phyloP scores from a whole-genome alignment of 2,329 filamentous ascomycete genomes.

The Arthroderma sp. region DNA sequence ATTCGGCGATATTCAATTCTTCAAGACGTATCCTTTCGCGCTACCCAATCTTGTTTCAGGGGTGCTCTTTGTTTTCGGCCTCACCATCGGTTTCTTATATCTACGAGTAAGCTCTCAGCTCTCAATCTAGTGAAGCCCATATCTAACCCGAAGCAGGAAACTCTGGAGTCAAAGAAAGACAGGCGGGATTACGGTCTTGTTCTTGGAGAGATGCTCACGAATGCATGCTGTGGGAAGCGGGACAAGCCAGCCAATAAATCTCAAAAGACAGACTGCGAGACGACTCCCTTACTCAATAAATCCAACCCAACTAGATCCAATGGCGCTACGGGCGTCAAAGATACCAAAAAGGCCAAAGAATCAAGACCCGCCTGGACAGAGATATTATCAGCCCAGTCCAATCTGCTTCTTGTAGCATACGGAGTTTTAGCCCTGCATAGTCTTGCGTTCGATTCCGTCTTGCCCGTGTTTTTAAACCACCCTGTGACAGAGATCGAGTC shows the following conservation, averaged over 20 bases:
- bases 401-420: constrained; percentile 64
- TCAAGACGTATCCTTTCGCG: constrained; percentile 66
- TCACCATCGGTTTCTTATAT: constrained; percentile 62
- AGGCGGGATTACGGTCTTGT: constrained; percentile 61
- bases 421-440: constrained; percentile 69
- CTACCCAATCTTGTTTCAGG: constrained; percentile 73
- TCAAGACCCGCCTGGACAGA: constrained; percentile 38
- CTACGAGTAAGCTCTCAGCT: constrained; percentile 41
- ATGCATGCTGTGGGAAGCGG: constrained; percentile 22
- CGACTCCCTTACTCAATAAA: constrained; percentile 20
- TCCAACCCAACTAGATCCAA: background rate
- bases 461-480: constrained; percentile 80
- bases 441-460: constrained; percentile 72
- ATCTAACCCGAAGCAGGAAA: constrained; percentile 45
- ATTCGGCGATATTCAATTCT: constrained; percentile 54
- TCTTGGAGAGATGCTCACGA: constrained; percentile 53
- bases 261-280: constrained; percentile 17
- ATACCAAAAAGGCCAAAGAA: constrained; percentile 13
- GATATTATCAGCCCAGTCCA: constrained; percentile 61
- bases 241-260: constrained; percentile 10
- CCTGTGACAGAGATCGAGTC: constrained; percentile 43
- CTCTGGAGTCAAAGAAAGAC: constrained; percentile 57
- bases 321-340: constrained; percentile 4
- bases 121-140: background rate
- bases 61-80: constrained; percentile 63